Percentiles rank a stretch among this genome's conserved stretches.
Conservation (phyloP, 192 early-diverging fungal genomes). For the Backusella psychrophila region DNA sequence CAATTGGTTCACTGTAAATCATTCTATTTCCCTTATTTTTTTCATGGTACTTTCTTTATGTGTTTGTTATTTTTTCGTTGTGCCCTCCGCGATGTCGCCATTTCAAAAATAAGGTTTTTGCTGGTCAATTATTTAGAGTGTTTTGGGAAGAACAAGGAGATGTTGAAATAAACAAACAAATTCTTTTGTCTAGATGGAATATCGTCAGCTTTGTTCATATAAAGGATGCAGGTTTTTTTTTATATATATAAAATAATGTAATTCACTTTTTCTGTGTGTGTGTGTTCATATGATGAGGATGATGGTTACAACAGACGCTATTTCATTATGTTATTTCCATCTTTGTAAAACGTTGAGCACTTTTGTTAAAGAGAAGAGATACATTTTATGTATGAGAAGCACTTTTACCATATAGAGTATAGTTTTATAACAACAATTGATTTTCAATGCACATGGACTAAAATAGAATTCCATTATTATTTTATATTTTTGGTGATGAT, state of each 20-base stretch:
- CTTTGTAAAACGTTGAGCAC: not conserved
- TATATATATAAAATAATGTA: not conserved
- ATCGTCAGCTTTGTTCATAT: not conserved
- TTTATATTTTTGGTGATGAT: too few relatives aligned
- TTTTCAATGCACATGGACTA: conserved; percentile 4
- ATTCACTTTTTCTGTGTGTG: too few relatives aligned
- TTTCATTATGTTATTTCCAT: not conserved
- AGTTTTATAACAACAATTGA: not conserved
- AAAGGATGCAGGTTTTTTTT: not conserved
- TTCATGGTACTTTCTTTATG: not conserved
- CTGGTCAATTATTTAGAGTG: not conserved
- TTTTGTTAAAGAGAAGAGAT: not conserved
- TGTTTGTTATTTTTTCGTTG: conserved; percentile 2
- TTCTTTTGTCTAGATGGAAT: not conserved
- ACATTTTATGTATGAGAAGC: not conserved
- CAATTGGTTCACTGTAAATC: not conserved
- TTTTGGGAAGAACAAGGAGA: not conserved
- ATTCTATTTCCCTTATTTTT: not conserved
- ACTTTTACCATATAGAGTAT: not conserved
- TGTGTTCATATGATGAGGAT: too few relatives aligned
- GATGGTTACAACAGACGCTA: not conserved
- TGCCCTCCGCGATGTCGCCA: not conserved
- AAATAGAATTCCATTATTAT: not conserved
- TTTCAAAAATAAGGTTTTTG: not conserved
- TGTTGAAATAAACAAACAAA: not conserved